Evolutionary conservation across 1,284 basidiomycete genomes (phyloP), one percentile per base, ranked within the genome.

Genomic region (Cutaneotrichosporon sp.): DNA sequence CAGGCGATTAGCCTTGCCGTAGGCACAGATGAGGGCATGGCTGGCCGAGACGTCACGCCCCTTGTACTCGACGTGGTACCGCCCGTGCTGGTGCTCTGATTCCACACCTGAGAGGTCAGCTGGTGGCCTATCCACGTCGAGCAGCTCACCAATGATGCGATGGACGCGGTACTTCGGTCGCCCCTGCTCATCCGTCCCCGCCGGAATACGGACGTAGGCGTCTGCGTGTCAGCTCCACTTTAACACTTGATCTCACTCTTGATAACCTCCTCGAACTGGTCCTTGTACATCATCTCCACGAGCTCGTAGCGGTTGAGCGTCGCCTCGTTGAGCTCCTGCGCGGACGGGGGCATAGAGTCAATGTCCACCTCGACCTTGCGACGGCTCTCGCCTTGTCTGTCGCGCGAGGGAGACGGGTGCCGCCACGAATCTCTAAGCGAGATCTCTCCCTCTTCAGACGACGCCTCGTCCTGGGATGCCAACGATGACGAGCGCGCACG

Each of bases 161-260:
- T 33, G 33, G 87, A 83, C 88, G 51, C 92, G 86, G 78, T 97
- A 97, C 36, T 90, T 84, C n/a, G 84, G 82, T 61, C 83, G 73
- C 7, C 83, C 83, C 7, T 81, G 78, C 55, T 85, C 83, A 45
- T 85, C 82, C 3, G 81, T 68, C 22, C 54, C 59, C 68, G 90
- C 86, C 46, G 91, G 82, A 71, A 89, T 88, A 24, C 91, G 84
- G 6, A 95, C 90, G 84, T 87, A 95, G 25, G 86, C 85, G 53
- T 88, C 92, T 92, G 68, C 10, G 6, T 7, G 38, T 38, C 20
- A 58, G 56, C 20, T 36, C 13, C 22, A n/a, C 29, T 7, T 13
- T 20, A 6, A 13, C 13, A 10, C 18, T 46, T 20, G 6, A 18
- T 9, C 1, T n/a, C 47, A 73, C 72, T 72, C 1, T 50, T 62